These are phyloP conservation scores for Talaromyces sp. DNA, from an alignment of 2,329 filamentous ascomycete species.

Conservation along the genomic window DNA sequence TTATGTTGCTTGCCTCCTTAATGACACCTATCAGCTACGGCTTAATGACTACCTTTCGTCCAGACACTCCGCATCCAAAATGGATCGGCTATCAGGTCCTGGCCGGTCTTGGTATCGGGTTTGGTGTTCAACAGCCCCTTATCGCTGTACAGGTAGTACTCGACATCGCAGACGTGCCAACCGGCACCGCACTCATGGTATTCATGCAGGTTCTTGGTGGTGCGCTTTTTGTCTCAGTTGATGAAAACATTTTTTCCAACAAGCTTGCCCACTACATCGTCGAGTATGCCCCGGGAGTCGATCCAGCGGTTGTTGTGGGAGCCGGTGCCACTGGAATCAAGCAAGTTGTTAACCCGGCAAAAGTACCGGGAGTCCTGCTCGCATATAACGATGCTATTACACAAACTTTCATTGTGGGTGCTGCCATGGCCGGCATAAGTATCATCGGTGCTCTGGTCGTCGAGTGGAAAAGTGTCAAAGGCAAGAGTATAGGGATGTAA, in stretches of 20 bases:
- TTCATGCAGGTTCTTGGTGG: slow-evolving; percentile 25
- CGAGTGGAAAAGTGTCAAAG: slow-evolving; percentile 16
- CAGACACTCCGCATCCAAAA: slow-evolving; percentile 20
- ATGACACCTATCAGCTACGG: slow-evolving; percentile 29
- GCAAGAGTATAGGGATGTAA: slow-evolving; percentile 11
- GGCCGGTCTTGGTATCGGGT: slow-evolving; percentile 22
- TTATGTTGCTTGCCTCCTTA: slow-evolving; percentile 27
- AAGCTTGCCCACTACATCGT: slow-evolving; percentile 26
- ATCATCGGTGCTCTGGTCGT: slow-evolving; percentile 6
- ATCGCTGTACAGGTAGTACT: slow-evolving; percentile 25
- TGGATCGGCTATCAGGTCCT: slow-evolving; percentile 29
- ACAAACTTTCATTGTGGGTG: slow-evolving; percentile 6
- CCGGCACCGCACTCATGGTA: slow-evolving; percentile 25
- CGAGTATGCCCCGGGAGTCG: slow-evolving; percentile 16
- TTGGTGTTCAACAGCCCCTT: slow-evolving; percentile 21
- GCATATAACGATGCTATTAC: slow-evolving; percentile 14
- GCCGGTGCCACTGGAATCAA: slow-evolving; percentile 8
- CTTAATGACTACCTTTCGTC: slow-evolving; percentile 32
- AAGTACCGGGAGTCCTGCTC: background rate
- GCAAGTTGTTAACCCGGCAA: background rate
- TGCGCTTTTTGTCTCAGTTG: slow-evolving; percentile 29
- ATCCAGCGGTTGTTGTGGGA: background rate
- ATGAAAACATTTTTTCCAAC: slow-evolving; percentile 30
- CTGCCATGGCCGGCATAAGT: slow-evolving; percentile 3
- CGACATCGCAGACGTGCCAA: slow-evolving; percentile 27